Base-by-base conservation (phyloP, 805 yeast species). In the Candida coleopterorum region DNA sequence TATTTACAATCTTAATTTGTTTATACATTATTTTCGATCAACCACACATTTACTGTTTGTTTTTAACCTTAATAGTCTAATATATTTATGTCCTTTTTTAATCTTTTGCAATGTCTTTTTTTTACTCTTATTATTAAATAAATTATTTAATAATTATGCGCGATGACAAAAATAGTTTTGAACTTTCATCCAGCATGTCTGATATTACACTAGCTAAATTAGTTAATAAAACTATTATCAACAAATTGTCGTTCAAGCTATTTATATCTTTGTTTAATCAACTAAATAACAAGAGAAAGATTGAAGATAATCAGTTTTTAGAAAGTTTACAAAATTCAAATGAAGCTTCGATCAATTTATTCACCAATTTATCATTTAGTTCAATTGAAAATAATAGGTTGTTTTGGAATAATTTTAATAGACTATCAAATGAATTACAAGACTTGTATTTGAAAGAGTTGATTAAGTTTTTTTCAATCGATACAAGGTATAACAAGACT, bases 211-310 rank as follows among this genome's bases (percentile, higher is more conserved):
- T 41, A n/a, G 5, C 21, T 9, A 48, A 47, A 32, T 47, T 62
- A 12, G 47, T 60, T 18, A 46, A 42, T 33, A 46, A 43, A 9
- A 42, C 58, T 3, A 38, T 53, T 4, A 38, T 45, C 15, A 49
- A 48, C 35, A 44, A 43, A 8, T 38, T 57, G 4, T 27, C 60
- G 8, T 40, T 47, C 25, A 52, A 49, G 34, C 47, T 48, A 11
- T 64, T 65, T 40, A 40, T 48, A 4, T 40, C 50, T 4, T 46
- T 65, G 12, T 54, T 49, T 39, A 45, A 47, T 28, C 66, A 62
- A 41, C 45, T 64, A 18, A 50, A 53, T 20, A 41, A 47, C 11
- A 41, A 39, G 14, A 37, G 23, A 10, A 9, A 7, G 10, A 25
- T 33, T 11, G 29, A 33, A 20, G 25, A 18, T 14, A 33, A 33